Evolutionary conservation across 495 filamentous ascomycete species (phyloP), one percentile per base, ranked within the genome.

Genomic region (Aeminium ludgeri): DNA sequence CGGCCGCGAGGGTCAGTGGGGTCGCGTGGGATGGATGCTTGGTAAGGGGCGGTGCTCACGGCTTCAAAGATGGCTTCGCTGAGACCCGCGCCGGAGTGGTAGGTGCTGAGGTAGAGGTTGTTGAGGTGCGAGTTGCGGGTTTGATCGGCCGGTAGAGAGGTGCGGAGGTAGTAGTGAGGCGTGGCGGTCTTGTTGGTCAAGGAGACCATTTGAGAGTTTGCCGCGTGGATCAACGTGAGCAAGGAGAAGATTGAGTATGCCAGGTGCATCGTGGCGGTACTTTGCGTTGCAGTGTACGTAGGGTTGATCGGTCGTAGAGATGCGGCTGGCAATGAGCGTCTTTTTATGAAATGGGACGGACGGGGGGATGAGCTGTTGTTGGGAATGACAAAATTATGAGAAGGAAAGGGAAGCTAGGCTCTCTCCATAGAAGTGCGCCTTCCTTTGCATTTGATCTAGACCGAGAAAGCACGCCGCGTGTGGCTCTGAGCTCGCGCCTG

Each of bases 1-100:
- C 18, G 13, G 6, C n/a, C 16, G 18, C 8, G 11, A 17, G 30
- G 11, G 13, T 36, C 36, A 0, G 65, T 67, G 20, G 54, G 60
- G 28, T 70, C 69, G n/a, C n/a, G n/a, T n/a, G n/a, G n/a, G 35
- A 72, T 34, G 47, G 58, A 67, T 19, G 63, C 65, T 0, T 37
- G 52, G n/a, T 34, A 40, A 0, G 20, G 38, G 28, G 57, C 51
- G 1, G 46, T 25, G 10, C 46, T 40, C 17, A 58, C 53, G 0
- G 48, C 28, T 8, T 46, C 49, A 23, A 72, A 56, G 1, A 65
- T 61, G 30, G 37, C 35, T 19, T 48, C 45, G 35, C 34, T 43
- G 34, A 39, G 18, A 20, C 45, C 45, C 3, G 45, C 45, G 34
- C 40, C 45, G 28, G 41, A 44, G 36, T 48, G 45, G 41, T 48